Evolutionary conservation across 2,329 filamentous ascomycete species (phyloP).

Genomic region (Colletotrichum higginsianum): DNA sequence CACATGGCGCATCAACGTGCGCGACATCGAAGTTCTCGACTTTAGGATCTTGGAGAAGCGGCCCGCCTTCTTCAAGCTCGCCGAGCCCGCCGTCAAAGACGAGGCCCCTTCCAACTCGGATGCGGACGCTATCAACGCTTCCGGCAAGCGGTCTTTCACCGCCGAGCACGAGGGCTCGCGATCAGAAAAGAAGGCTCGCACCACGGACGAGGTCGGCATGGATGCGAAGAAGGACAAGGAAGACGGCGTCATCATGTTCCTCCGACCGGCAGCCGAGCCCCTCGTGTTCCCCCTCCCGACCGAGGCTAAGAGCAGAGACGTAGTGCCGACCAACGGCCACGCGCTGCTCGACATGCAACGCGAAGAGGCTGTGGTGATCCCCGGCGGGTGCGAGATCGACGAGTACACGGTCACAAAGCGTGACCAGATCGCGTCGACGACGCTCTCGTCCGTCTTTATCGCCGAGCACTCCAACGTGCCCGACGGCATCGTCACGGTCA

Average conservation of each 20-base stretch:
- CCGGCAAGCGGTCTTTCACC: conserved; percentile 66
- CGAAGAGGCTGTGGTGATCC: conserved; percentile 65
- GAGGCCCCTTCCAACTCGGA: conserved; percentile 47
- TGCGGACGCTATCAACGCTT: conserved; percentile 59
- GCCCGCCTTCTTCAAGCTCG: conserved; percentile 57
- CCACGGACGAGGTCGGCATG: conserved; percentile 50
- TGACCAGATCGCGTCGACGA: conserved; percentile 69
- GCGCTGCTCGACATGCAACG: conserved; percentile 66
- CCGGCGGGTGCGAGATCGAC: conserved; percentile 66
- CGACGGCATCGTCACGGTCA: conserved; percentile 71
- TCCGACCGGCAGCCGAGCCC: conserved; percentile 64
- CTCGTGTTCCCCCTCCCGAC: conserved; percentile 68
- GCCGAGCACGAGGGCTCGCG: conserved; percentile 58
- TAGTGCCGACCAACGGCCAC: conserved; percentile 62
- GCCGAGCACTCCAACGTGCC: conserved; percentile 67
- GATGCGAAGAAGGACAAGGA: conserved; percentile 49
- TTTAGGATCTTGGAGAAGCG: conserved; percentile 72
- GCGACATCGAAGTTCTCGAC: conserved; percentile 66
- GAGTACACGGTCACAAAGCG: conserved; percentile 69
- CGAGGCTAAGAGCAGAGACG: conserved; percentile 61
- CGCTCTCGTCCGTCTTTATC: conserved; percentile 70
- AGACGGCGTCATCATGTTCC: conserved; percentile 70
- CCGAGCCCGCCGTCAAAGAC: conserved; percentile 43
- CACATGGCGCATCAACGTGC: conserved; percentile 70
- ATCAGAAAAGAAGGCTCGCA: conserved; percentile 60